phyloP scores from a whole-genome alignment of 306 rosid genomes.

The Trifolium repens region DNA sequence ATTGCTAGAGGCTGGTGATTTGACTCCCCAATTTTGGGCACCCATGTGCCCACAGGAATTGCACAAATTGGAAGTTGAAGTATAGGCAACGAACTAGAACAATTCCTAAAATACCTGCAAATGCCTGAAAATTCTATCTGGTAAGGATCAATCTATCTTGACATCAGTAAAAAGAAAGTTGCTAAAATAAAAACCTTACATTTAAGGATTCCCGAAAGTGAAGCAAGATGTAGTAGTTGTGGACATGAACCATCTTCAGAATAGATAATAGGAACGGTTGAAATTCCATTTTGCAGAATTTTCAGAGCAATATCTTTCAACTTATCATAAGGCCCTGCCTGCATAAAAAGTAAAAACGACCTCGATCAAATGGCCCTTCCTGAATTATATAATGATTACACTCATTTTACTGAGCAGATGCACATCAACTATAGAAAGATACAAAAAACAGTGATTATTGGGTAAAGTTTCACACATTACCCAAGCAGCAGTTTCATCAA shows the following conservation, averaged over 20 bases:
- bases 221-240: conserved; percentile 90
- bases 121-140: conserved; percentile 77
- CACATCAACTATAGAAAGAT: not conserved
- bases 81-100: conserved; percentile 80
- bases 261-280: conserved; percentile 85
- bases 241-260: conserved; percentile 91
- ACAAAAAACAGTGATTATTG: conserved; percentile 9
- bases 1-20: conserved; percentile 76
- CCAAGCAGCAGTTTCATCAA: conserved; percentile 21
- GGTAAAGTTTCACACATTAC: conserved; percentile 21
- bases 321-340: conserved; percentile 93
- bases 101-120: conserved; percentile 93
- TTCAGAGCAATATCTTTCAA: conserved; percentile 82
- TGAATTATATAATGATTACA: not conserved
- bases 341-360: conserved; percentile 40
- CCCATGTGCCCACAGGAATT: conserved; percentile 95
- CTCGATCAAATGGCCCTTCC: not conserved
- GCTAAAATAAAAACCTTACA: conserved; percentile 57
- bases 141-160: conserved; percentile 45
- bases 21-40: conserved; percentile 93
- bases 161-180: conserved; percentile 25
- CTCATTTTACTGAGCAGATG: conserved; percentile 28
- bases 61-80: conserved; percentile 86
- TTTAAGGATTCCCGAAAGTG: conserved; percentile 89
- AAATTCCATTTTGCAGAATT: conserved; percentile 83